Conservation (phyloP, 1,284 basidiomycete genomes). For the Singerocomus inundabilis region DNA sequence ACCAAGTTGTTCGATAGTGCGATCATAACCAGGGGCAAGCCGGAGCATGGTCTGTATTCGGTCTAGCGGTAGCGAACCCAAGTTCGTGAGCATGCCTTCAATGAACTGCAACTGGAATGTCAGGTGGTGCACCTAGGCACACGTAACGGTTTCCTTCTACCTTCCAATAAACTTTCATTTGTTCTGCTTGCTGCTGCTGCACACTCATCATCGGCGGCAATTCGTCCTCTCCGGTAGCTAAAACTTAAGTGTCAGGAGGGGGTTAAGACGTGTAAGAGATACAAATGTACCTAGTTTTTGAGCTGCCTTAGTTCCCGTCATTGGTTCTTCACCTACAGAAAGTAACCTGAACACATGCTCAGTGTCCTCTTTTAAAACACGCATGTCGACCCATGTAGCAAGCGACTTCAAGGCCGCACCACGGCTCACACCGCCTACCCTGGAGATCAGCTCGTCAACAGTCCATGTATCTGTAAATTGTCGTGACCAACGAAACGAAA, state of each 20-base stretch:
- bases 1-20: conserved; percentile 71
- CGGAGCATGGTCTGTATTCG: conserved; percentile 83
- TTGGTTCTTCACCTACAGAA: conserved; percentile 53
- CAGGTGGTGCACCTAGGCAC: not conserved
- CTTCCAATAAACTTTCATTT: conserved; percentile 86
- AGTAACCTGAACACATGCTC: conserved; percentile 60
- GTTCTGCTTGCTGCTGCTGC: conserved; percentile 78
- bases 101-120: conserved; percentile 54
- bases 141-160: conserved; percentile 39
- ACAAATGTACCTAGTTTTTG: conserved; percentile 36
- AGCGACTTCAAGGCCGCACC: conserved; percentile 69
- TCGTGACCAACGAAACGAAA: not conserved
- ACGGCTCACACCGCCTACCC: conserved; percentile 64
- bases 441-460: conserved; percentile 60
- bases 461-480: conserved; percentile 59
- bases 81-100: conserved; percentile 82
- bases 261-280: not conserved
- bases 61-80: conserved; percentile 69
- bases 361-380: conserved; percentile 70
- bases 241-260: conserved; percentile 10
- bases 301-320: conserved; percentile 22
- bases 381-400: conserved; percentile 79
- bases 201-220: conserved; percentile 50
- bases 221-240: conserved; percentile 41
- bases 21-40: conserved; percentile 77